A percentile compares a stretch with the other conserved stretches of the same genome.
Conservation (phyloP, 176 grass and related monocot species). For the Oryza punctata region DNA sequence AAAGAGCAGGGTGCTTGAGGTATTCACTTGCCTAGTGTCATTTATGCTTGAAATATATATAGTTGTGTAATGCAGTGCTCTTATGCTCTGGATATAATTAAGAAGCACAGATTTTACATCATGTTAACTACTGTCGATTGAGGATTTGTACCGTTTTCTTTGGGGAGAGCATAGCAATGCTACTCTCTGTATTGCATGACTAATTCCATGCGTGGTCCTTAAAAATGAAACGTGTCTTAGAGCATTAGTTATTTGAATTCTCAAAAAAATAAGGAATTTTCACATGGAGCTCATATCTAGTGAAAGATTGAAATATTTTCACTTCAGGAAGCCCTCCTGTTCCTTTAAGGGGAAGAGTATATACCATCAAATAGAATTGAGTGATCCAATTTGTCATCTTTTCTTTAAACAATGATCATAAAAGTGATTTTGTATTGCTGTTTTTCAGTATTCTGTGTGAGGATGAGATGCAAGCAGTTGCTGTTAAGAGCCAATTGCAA, state of each 20-base stretch:
- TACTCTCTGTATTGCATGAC: background rate
- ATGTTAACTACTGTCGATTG: too few species aligned
- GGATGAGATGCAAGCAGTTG: constrained; percentile 87
- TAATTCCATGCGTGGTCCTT: background rate
- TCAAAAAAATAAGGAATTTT: background rate
- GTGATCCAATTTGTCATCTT: background rate
- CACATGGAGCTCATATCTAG: background rate
- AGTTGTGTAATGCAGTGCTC: background rate
- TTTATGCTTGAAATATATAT: background rate
- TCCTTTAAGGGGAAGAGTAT: constrained; percentile 8
- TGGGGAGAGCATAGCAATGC: too few species aligned
- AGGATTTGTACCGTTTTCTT: too few species aligned
- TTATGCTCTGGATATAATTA: too few species aligned
- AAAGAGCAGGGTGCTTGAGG: constrained; percentile 91
- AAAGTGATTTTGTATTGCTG: constrained; percentile 9
- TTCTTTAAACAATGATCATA: constrained; percentile 2
- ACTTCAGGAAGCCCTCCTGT: background rate
- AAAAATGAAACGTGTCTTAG: constrained; percentile 13
- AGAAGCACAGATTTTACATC: too few species aligned
- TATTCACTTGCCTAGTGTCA: constrained; percentile 34
- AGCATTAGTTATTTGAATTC: background rate
- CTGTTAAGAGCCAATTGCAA: constrained; percentile 96
- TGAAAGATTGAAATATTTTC: background rate
- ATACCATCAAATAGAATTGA: background rate
- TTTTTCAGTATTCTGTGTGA: constrained; percentile 84